Conservation (phyloP, 352 stramenopile genomes). For the Peronosclerospora sorghi region DNA sequence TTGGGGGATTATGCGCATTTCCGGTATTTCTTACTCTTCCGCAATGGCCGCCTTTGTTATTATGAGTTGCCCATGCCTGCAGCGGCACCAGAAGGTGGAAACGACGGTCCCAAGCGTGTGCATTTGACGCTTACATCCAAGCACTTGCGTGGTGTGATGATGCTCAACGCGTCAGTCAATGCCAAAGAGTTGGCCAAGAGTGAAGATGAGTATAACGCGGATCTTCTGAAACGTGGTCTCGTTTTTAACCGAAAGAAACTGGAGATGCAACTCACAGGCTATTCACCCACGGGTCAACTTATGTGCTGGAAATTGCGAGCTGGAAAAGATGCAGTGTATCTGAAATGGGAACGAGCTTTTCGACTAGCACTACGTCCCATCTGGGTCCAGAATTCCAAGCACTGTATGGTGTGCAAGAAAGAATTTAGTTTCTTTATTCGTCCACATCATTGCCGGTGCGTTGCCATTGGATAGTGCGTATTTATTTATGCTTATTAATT, state of each 20-base stretch:
- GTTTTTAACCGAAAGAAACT: slow-evolving; percentile 75
- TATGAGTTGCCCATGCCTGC: slow-evolving; percentile 71
- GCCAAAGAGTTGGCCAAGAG: slow-evolving; percentile 48
- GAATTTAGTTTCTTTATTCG: slow-evolving; percentile 66
- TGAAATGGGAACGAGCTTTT: slow-evolving; percentile 77
- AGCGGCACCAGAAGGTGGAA: slow-evolving; percentile 11
- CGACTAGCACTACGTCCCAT: slow-evolving; percentile 62
- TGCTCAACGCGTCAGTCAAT: slow-evolving; percentile 69
- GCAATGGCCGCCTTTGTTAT: slow-evolving; percentile 79
- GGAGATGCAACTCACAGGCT: slow-evolving; percentile 75
- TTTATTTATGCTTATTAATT: background rate
- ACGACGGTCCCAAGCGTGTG: slow-evolving; percentile 25
- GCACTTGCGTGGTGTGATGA: slow-evolving; percentile 74
- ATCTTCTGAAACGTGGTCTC: slow-evolving; percentile 54
- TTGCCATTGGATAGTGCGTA: background rate
- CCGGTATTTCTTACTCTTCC: slow-evolving; percentile 76
- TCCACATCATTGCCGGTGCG: slow-evolving; percentile 66
- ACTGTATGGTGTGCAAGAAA: slow-evolving; percentile 67
- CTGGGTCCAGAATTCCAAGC: slow-evolving; percentile 66
- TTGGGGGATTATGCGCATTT: slow-evolving; percentile 81
- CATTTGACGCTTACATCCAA: slow-evolving; percentile 69
- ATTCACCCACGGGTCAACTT: slow-evolving; percentile 62
- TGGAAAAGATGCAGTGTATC: slow-evolving; percentile 52
- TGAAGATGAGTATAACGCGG: slow-evolving; percentile 62
- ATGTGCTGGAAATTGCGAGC: slow-evolving; percentile 75